Conservation (phyloP, 371 early-diverging fungal genomes). For the Mortierella sp. region DNA sequence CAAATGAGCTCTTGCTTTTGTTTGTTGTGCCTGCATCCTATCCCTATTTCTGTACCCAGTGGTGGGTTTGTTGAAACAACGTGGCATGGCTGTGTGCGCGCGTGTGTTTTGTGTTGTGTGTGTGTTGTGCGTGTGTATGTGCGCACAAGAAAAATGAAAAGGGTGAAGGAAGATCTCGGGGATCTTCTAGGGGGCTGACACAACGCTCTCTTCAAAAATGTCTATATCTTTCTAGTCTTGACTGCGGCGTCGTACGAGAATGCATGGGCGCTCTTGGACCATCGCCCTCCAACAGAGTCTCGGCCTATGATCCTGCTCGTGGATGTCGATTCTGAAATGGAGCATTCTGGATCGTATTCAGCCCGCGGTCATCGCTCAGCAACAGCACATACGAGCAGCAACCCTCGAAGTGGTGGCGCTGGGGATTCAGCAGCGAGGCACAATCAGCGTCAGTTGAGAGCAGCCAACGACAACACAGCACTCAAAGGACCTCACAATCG, state of each 20-base stretch:
- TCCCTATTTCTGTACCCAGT: conserved; percentile 4
- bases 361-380: conserved; percentile 10
- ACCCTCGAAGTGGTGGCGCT: conserved; percentile 12
- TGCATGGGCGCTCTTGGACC: conserved; percentile 26
- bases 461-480: conserved; percentile 21
- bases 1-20: conserved; percentile 12
- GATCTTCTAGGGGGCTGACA: too few relatives aligned
- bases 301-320: conserved; percentile 45
- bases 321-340: conserved; percentile 37
- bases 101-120: too few relatives aligned
- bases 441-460: conserved; percentile 27
- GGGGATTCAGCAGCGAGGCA: conserved; percentile 9
- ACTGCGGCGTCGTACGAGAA: conserved; percentile 27
- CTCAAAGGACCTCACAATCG: conserved; percentile 15
- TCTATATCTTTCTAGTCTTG: conserved; percentile 24
- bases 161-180: too few relatives aligned
- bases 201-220: too few relatives aligned
- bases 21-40: conserved; percentile 22
- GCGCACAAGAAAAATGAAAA: too few relatives aligned
- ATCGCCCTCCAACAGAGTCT: conserved; percentile 25
- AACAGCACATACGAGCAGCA: conserved; percentile 1
- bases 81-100: conserved; percentile 9
- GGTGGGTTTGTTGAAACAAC: conserved; percentile 23
- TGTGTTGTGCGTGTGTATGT: too few relatives aligned
- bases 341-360: conserved; percentile 23